Base-by-base conservation (phyloP, 2,329 filamentous ascomycete species). In the Diplodia seriata region DNA sequence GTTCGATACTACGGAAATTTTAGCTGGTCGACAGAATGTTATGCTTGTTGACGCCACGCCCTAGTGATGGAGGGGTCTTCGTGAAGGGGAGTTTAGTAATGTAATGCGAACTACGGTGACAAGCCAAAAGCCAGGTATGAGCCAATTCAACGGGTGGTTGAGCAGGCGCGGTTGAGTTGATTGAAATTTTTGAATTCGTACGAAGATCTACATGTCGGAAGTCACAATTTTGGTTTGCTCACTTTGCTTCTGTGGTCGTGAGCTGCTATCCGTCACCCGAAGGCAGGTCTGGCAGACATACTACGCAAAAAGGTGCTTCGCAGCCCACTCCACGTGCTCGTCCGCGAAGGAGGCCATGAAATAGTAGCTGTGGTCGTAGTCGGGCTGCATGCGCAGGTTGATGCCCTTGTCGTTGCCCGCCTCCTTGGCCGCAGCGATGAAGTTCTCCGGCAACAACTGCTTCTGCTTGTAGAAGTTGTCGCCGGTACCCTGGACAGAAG, bases 401-500 rank as follows among this genome's bases (percentile, higher is more conserved):
- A 97, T 82, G 11, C 91, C 91, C 69, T 87, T 84, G 69, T 84
- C 82, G 64, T 93, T 85, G 23, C 92, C 92, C 31, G 88, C 87
- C 72, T 91, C 89, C 81, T 92, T 89, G 69, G 90, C 93, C 14
- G 91, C 94, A 74, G 88, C 86, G 72, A 91, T 87, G 65, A 99
- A 89, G 80, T 98, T 98, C 85, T 99, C 95, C 0, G 94, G 95
- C 51, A 98, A 86, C 68, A 99, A 85, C 81, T 99, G 95, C 56
- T 89, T 88, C 79, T 96, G 89, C 84, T 97, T 94, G 83, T 98
- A 98, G 80, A 98, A 99, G 81, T 94, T 93, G 84, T 99, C 95
- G 29, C 88, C 93, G 4, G 93, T 97, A 51, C 95, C 95, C 90
- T 92, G 11, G n/a, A 33, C 18, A 47, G n/a, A n/a, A 33, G 14